Base-by-base conservation (phyloP, 345 rosid species). In the Citrus trifoliata region DNA sequence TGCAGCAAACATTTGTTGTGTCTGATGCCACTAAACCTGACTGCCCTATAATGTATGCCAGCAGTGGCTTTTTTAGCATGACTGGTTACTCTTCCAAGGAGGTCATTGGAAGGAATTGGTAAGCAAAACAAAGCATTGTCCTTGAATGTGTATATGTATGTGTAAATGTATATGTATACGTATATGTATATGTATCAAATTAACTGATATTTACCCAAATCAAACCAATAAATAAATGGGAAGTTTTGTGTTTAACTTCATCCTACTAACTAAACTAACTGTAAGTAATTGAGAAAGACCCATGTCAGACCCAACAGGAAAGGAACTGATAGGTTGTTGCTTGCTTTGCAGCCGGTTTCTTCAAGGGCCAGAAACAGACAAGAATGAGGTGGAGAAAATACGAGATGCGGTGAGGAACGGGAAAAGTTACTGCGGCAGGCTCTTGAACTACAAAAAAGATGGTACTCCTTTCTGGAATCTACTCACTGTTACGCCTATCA, bases 401-500 rank as follows among this genome's bases (percentile, higher is more conserved):
- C 82, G 94, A 86, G 91, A 87, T 21, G 88, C 95, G 4, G 97
- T 96, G 53, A 92, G 83, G 86, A 86, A 77, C 32, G 95, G 97
- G 35, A 88, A 65, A 51, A 91, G 92, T 86, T 92, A 88, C 90
- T 89, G 95, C 25, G 98, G 99, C 10, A 90, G 98, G 89, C 91
- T 96, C 25, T 88, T 96, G 76, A 93, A 96, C 86, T 96, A 96
- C 90, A 93, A 96, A 89, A 96, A 92, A 79, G 86, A 96, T 37
- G 93, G 92, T 33, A 93, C 92, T 24, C 95, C 99, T 60, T 96
- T 96, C 85, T 93, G 99, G 99, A 96, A 96, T 85, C 97, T 96
- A 77, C 94, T 93, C 83, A 96, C 99, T 10, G 62, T 96, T 83
- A 96, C 94, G 68, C 97, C 97, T 51, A 94, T 96, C 80, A 93